These are phyloP conservation scores for Aspergillus baeticus DNA, from an alignment of 495 filamentous ascomycete species.

Conservation along the genomic window DNA sequence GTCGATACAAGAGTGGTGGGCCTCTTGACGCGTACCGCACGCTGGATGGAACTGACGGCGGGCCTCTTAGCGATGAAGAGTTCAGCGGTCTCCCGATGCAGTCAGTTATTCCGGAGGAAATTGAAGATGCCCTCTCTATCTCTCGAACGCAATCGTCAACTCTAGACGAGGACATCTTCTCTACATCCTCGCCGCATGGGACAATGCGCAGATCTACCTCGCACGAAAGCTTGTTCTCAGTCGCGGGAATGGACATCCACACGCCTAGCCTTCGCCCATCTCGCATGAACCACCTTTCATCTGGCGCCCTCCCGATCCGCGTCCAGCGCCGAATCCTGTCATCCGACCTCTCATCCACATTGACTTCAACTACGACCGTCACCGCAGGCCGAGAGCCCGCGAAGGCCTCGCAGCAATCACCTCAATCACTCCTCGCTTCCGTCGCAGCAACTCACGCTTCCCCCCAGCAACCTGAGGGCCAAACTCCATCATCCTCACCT, in stretches of 20 bases:
- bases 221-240: conserved; percentile 53
- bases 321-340: conserved; percentile 39
- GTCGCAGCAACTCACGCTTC: conserved; percentile 30
- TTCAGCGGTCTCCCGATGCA: conserved; percentile 24
- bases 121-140: conserved; percentile 31
- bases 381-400: conserved; percentile 34
- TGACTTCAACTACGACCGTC: conserved; percentile 45
- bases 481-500: conserved; percentile 15
- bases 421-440: conserved; percentile 39
- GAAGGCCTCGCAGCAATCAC: conserved; percentile 25
- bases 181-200: conserved; percentile 25
- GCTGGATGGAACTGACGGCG: conserved; percentile 17
- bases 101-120: conserved; percentile 43
- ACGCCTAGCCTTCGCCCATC: conserved; percentile 35
- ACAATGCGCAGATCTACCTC: conserved; percentile 40
- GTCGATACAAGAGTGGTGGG: conserved; percentile 51
- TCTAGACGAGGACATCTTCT: conserved; percentile 24
- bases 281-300: conserved; percentile 34
- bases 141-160: conserved; percentile 8
- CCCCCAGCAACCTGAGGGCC: conserved; percentile 14
- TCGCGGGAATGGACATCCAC: conserved; percentile 52
- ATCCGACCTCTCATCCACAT: conserved; percentile 36
- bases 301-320: conserved; percentile 23
- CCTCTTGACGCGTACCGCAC: conserved; percentile 22
- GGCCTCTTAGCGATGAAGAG: conserved; percentile 25